A percentile compares a stretch with the other conserved stretches of the same genome.
Evolutionary conservation across 441 rosid species (phyloP).

Genomic region (Populus tomentosa): DNA sequence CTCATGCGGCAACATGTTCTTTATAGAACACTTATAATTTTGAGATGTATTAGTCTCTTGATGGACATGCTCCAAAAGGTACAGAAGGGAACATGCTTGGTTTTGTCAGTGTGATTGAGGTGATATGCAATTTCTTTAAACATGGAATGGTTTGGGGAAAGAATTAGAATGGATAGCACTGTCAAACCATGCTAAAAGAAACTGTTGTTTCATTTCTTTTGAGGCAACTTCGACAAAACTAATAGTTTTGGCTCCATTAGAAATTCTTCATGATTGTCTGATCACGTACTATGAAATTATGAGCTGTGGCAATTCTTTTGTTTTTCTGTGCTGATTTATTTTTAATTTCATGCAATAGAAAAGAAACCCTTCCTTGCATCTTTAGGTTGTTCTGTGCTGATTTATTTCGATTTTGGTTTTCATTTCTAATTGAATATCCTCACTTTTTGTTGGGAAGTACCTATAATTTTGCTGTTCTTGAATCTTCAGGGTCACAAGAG

Average conservation of each 20-base stretch:
- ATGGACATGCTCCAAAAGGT: not conserved
- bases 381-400: not conserved
- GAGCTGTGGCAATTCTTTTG: not conserved
- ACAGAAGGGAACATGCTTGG: not conserved
- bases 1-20: not conserved
- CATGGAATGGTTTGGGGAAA: not conserved
- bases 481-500: slow-evolving; percentile 87
- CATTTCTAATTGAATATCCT: not conserved
- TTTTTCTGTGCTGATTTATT: not conserved
- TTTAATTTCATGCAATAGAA: not conserved
- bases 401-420: not conserved
- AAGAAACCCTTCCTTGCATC: not conserved
- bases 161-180: not conserved
- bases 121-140: not conserved
- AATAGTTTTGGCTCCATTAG: not conserved
- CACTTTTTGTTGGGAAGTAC: no score
- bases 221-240: not conserved
- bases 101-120: not conserved
- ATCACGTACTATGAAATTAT: not conserved
- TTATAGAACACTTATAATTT: not conserved
- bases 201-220: not conserved
- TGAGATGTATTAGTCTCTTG: not conserved
- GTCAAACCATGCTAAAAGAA: not conserved
- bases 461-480: not conserved
- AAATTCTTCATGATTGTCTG: not conserved